phyloP scores from a whole-genome alignment of 164 flowering plant species.

The Tinospora cordifolia region DNA sequence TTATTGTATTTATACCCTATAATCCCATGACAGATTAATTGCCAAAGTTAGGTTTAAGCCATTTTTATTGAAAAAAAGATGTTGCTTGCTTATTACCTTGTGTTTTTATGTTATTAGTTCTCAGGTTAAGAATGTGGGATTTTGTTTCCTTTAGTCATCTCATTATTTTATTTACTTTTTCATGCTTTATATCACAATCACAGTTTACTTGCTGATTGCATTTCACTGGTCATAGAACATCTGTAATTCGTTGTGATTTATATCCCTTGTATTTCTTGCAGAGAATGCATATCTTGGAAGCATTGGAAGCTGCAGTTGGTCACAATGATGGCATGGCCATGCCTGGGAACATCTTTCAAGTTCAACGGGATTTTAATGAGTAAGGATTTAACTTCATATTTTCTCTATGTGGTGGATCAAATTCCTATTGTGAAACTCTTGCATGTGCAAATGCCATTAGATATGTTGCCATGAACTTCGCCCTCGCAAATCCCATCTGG shows the following conservation, averaged over 20 bases:
- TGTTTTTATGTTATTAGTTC: neutral
- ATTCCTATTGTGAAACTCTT: constrained; percentile 2
- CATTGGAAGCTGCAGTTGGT: constrained; percentile 53
- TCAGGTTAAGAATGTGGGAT: neutral
- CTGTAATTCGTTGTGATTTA: neutral
- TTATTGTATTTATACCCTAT: too few species aligned
- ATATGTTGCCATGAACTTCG: neutral
- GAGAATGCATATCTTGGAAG: constrained; percentile 84
- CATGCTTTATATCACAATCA: neutral
- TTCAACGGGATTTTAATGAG: constrained; percentile 78
- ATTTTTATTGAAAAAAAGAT: too few species aligned
- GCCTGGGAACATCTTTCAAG: constrained; percentile 25
- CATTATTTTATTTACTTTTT: neutral
- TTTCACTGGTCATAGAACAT: too few species aligned
- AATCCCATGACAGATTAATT: too few species aligned
- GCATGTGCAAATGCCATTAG: neutral
- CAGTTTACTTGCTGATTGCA: neutral
- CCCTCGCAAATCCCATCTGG: neutral
- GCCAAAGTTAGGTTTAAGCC: too few species aligned
- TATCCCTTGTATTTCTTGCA: constrained; percentile 29
- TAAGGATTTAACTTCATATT: constrained; percentile 30
- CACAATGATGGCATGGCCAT: constrained; percentile 24
- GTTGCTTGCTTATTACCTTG: neutral
- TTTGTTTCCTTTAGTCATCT: neutral
- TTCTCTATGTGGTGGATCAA: neutral